Base-by-base conservation (phyloP, 495 filamentous ascomycete genomes). In the Monascus purpureus region DNA sequence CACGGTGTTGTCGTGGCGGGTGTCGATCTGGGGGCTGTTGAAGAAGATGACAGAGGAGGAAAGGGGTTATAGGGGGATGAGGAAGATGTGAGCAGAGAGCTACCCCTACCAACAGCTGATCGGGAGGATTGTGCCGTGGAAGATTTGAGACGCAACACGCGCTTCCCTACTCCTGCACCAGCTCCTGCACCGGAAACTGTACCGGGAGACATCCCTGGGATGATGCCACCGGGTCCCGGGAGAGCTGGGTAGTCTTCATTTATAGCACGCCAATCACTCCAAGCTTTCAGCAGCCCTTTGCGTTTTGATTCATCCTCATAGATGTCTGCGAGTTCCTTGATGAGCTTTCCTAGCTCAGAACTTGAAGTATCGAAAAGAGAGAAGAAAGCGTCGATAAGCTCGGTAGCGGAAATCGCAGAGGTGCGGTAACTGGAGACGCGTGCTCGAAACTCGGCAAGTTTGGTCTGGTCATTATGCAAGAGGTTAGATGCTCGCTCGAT, bases 181-280 rank as follows among this genome's bases (percentile, higher is more conserved):
- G 59, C 49, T 25, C 34, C 42, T 36, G 45, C 42, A 37, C 45
- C 43, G 39, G 57, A 56, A 28, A 55, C 55, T 17, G 62, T 63
- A 8, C 45, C 33, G 4, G 51, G 43, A 6, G 46, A 55, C 61
- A 59, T 69, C 37, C 50, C 71, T 39, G 44, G 74, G 41, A 61
- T 16, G 31, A 73, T 61, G 29, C 78, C 78, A 29, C 71, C 64
- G 1, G 82, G 63, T 0, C 76, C 74, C 2, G 87, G 87, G 0
- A 97, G 68, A 0, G 82, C 80, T 0, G 90, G 90, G 46, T 95
- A 97, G 55, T 97, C 88, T 55, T 95, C 90, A 42, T 93, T 88
- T 45, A 88, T 83, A 7, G 83, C 86, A 9, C 80, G 82, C 82
- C 90, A 92, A 55, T 94, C 82, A 38, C 80, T 81, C 88, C 86